phyloP scores from a whole-genome alignment of 768 basidiomycete genomes.

The Pleurotus pulmonarius region DNA sequence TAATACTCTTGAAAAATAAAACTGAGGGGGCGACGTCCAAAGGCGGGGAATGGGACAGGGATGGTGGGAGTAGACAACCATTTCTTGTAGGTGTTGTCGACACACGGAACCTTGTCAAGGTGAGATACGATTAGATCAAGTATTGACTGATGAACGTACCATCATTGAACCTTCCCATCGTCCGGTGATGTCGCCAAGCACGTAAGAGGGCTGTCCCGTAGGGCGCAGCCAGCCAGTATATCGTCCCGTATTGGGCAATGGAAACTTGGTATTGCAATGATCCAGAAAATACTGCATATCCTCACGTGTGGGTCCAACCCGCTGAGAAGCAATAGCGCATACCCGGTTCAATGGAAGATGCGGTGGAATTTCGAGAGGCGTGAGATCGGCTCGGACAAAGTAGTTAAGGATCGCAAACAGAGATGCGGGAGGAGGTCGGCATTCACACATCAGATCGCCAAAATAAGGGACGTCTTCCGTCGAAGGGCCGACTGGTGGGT shows the following conservation, averaged over 20 bases:
- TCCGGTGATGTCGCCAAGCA: conserved; percentile 41
- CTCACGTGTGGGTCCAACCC: conserved; percentile 39
- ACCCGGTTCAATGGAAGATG: conserved; percentile 32
- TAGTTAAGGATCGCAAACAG: conserved; percentile 46
- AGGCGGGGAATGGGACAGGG: conserved; percentile 30
- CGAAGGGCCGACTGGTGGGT: conserved; percentile 24
- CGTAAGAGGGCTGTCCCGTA: conserved; percentile 26
- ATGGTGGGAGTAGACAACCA: conserved; percentile 30
- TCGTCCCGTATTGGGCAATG: conserved; percentile 13
- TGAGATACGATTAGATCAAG: background rate
- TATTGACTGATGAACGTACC: conserved; percentile 23
- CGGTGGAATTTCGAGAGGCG: conserved; percentile 30
- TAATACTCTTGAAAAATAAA: conserved; percentile 47
- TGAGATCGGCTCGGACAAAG: conserved; percentile 38
- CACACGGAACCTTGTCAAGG: conserved; percentile 30
- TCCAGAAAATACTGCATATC: conserved; percentile 41
- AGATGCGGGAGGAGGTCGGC: conserved; percentile 38
- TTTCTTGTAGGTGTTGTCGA: conserved; percentile 23
- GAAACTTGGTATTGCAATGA: conserved; percentile 38
- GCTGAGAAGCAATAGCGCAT: conserved; percentile 24
- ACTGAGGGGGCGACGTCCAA: conserved; percentile 43
- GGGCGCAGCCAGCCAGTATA: background rate
- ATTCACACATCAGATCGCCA: conserved; percentile 27
- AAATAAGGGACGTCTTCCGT: conserved; percentile 37
- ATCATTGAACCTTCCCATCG: conserved; percentile 48